phyloP scores from a whole-genome alignment of 2,329 filamentous ascomycete species.

The Paracamarosporium sp. region DNA sequence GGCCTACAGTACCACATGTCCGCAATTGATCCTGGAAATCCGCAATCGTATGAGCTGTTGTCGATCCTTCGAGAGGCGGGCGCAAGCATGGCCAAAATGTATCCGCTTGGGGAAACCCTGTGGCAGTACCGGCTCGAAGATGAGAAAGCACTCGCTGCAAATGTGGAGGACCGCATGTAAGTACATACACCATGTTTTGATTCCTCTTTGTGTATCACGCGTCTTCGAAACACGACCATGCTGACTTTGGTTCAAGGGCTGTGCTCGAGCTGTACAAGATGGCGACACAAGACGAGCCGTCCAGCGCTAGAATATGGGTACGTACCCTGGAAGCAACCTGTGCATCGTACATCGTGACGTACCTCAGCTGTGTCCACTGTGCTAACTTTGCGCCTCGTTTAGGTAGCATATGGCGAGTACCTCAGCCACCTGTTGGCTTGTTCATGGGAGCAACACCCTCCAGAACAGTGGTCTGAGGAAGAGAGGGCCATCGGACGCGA shows the following conservation, averaged over 20 bases:
- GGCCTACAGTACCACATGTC: conserved; percentile 52
- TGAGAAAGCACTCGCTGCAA: conserved; percentile 66
- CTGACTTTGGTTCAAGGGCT: conserved; percentile 33
- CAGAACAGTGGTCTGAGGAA: conserved; percentile 64
- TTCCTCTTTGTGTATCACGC: neutral
- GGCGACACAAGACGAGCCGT: conserved; percentile 74
- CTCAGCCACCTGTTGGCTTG: conserved; percentile 74
- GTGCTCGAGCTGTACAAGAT: conserved; percentile 76
- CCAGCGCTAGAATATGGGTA: conserved; percentile 76
- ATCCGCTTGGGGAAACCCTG: conserved; percentile 76
- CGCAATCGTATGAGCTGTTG: conserved; percentile 53
- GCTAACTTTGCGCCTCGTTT: neutral
- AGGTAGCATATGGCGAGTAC: conserved; percentile 72
- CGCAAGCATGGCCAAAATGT: conserved; percentile 66
- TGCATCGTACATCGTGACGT: no score
- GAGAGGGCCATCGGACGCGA: conserved; percentile 74
- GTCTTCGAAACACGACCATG: neutral
- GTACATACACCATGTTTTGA: neutral
- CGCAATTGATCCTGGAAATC: conserved; percentile 38
- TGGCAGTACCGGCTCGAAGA: conserved; percentile 82
- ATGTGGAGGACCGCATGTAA: conserved; percentile 68
- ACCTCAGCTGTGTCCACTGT: no score
- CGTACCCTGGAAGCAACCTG: conserved; percentile 22
- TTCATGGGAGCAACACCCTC: conserved; percentile 61
- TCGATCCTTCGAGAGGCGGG: conserved; percentile 57